Evolutionary conservation across 306 rosid species (phyloP), one percentile per base, ranked within the genome.

Genomic region (Herpetospermum pedunculosum): DNA sequence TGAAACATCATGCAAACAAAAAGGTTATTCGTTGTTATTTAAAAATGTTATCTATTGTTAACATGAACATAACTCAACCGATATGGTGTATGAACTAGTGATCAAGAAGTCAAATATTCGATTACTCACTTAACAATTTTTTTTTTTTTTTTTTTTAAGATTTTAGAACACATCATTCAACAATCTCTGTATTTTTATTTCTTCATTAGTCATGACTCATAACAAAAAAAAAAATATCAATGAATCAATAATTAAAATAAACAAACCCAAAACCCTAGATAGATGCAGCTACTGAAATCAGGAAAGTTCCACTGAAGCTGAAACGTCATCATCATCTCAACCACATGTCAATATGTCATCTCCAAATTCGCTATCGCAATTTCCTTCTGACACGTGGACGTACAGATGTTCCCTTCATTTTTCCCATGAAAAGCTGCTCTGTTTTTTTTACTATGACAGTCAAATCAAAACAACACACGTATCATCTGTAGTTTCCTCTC

Each of bases 361-460:
- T 37, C 30, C 30, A 34, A 63, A 63, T 63, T 63, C 48, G 47
- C 34, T 2, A 0, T 18, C 34, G 6, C 28, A 63, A 35, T 34
- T 37, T 72, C 55, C 52, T 62, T 18, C 10, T 23, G 70, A 81
- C 89, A 84, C 91, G 86, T 82, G 92, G 60, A 84, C 4, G 10
- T 70, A 60, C 54, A 46, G 28, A 59, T 50, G 40, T 69, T 34
- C 76, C 50, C 63, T 54, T 76, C 62, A 52, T 77, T 76, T 47
- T 82, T 60, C 71, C 76, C 63, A 0, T 73, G 78, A 78, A 78
- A 78, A 43, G 26, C 4, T 53, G n/a, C 11, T 55, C 16, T 14
- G 2, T 41, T 8, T 53, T 50, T 8, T 59, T 2, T 21, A 18
- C 59, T 28, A 2, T 38, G 1, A 6, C 63, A 40, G 28, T 70